phyloP scores from a whole-genome alignment of 192 early-diverging fungal genomes.

The Entomortierella parvispora region DNA sequence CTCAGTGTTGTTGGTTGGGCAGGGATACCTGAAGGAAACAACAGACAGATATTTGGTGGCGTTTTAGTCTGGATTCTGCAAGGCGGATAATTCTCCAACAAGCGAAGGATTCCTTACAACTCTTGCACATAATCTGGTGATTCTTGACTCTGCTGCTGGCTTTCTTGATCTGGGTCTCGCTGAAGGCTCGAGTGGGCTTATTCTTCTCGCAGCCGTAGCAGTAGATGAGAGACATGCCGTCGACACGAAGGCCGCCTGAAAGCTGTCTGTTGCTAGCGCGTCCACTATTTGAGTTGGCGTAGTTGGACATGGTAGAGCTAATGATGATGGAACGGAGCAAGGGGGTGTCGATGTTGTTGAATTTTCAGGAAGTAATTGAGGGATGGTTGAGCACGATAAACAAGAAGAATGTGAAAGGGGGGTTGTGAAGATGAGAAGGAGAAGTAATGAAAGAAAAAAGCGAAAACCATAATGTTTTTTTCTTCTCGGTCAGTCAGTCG shows the following conservation, averaged over 20 bases:
- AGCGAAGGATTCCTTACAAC: slow-evolving; percentile 6
- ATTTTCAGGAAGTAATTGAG: slow-evolving; percentile 1
- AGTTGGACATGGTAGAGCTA: too few relatives aligned
- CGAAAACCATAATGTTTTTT: neutral
- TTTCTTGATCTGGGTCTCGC: slow-evolving; percentile 44
- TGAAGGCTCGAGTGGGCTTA: slow-evolving; percentile 33
- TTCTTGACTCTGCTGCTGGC: slow-evolving; percentile 14
- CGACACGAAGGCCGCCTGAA: neutral
- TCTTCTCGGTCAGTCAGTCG: neutral
- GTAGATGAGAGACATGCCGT: slow-evolving; percentile 7
- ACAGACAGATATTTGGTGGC: neutral
- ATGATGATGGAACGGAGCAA: neutral
- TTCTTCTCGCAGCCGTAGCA: slow-evolving; percentile 38
- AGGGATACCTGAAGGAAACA: slow-evolving; percentile 21
- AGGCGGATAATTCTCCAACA: neutral
- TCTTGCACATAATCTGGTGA: slow-evolving; percentile 40
- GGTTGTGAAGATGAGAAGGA: too few relatives aligned
- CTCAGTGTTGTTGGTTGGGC: slow-evolving; percentile 11
- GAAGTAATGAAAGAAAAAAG: neutral
- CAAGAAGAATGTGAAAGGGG: neutral
- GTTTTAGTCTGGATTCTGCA: too few relatives aligned
- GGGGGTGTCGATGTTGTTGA: neutral
- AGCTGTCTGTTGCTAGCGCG: slow-evolving; percentile 40
- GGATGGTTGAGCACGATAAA: too few relatives aligned
- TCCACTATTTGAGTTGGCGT: neutral